These are phyloP conservation scores for Aspergillus thermomutatus DNA, from an alignment of 2,329 filamentous ascomycete genomes.

Conservation along the genomic window DNA sequence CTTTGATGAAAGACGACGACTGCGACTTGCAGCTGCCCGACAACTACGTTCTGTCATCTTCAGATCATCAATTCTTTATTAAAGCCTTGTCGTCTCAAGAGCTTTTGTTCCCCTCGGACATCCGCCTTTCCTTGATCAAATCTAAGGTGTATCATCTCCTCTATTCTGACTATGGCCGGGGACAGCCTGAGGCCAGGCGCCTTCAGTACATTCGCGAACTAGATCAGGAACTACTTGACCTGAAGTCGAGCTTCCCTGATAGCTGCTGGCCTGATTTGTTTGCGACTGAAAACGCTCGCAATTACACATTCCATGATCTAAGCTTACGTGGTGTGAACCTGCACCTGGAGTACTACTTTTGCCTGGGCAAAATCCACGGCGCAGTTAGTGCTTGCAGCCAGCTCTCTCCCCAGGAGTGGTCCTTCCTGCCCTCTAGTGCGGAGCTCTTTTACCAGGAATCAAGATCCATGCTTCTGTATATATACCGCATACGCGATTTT, in stretches of 20 bases:
- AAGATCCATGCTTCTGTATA: constrained; percentile 20
- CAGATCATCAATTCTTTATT: constrained; percentile 19
- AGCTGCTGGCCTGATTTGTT: constrained; percentile 18
- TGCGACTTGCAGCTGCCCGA: constrained; percentile 22
- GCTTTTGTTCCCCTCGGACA: constrained; percentile 24
- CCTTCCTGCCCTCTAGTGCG: constrained; percentile 18
- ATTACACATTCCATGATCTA: constrained; percentile 22
- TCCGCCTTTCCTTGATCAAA: constrained; percentile 22
- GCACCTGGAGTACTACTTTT: constrained; percentile 25
- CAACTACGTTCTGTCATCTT: constrained; percentile 16
- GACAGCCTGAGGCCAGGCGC: constrained; percentile 15
- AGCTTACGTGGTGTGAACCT: constrained; percentile 23
- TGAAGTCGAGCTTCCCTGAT: constrained; percentile 17
- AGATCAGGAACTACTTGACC: constrained; percentile 19
- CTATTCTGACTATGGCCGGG: constrained; percentile 14
- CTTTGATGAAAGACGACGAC: constrained; percentile 19
- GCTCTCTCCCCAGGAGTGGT: constrained; percentile 4
- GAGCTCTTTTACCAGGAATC: constrained; percentile 22
- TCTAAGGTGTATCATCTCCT: constrained; percentile 19
- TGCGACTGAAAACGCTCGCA: constrained; percentile 12
- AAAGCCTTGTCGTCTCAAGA: constrained; percentile 17
- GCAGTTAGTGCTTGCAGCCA: too few relatives aligned
- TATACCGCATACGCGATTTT: constrained; percentile 15
- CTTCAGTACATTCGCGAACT: constrained; percentile 23
- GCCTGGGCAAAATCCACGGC: constrained; percentile 23